phyloP scores from a whole-genome alignment of 78 protist genomes.

The Bodo saltans region DNA sequence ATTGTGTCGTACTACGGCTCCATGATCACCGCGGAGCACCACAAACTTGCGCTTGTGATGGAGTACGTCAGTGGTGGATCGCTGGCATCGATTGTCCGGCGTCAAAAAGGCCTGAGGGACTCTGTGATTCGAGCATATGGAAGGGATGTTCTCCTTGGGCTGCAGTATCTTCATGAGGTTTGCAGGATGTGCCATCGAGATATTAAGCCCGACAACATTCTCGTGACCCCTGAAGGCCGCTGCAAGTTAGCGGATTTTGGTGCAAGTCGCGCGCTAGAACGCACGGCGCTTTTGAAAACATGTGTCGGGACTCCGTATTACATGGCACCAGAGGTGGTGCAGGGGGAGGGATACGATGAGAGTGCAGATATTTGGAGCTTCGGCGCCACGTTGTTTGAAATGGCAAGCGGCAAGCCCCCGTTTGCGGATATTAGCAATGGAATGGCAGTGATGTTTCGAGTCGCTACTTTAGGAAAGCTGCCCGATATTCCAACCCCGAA shows the following conservation, averaged over 20 bases:
- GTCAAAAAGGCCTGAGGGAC: constrained; percentile 19
- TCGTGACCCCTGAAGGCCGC: constrained; percentile 54
- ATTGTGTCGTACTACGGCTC: constrained; percentile 25
- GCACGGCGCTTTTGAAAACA: constrained; percentile 27
- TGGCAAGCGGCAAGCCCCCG: constrained; percentile 60
- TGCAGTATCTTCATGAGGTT: constrained; percentile 50
- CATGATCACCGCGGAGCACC: neutral
- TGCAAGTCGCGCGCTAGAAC: constrained; percentile 6
- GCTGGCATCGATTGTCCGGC: neutral
- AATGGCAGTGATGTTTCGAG: no score
- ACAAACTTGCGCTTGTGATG: constrained; percentile 4
- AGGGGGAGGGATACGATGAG: neutral
- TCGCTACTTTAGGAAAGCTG: no score
- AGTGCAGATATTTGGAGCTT: constrained; percentile 63
- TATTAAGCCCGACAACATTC: constrained; percentile 67
- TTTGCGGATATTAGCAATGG: constrained; percentile 41
- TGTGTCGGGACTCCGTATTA: constrained; percentile 71
- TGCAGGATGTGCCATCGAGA: constrained; percentile 72
- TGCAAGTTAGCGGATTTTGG: constrained; percentile 72
- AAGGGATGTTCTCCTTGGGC: constrained; percentile 59
- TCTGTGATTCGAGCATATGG: constrained; percentile 21
- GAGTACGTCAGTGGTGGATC: constrained; percentile 42
- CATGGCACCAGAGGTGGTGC: constrained; percentile 77
- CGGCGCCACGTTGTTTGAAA: constrained; percentile 60
- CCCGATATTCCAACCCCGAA: no score